Percentiles rank a stretch among this genome's conserved stretches.
These are phyloP conservation scores for Candida nitratophila DNA, from an alignment of 805 yeast genomes.

Conservation along the genomic window DNA sequence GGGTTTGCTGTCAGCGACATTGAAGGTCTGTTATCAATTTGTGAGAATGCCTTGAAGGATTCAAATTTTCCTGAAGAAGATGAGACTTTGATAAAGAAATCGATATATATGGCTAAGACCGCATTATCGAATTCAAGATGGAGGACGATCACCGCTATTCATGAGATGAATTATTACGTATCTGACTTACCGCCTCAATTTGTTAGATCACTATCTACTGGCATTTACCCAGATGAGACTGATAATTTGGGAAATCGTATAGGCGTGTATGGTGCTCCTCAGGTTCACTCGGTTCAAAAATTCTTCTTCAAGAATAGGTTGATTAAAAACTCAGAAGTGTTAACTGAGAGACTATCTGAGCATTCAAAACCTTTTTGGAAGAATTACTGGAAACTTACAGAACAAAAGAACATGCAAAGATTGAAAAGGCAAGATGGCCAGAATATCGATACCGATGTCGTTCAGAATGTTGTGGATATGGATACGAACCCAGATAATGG, in stretches of 20 bases:
- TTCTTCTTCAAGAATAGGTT: slow-evolving; percentile 49
- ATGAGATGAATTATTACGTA: slow-evolving; percentile 59
- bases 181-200: slow-evolving; percentile 36
- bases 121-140: slow-evolving; percentile 50
- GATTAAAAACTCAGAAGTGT: slow-evolving; percentile 20
- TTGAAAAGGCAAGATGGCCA: slow-evolving; percentile 31
- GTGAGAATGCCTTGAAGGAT: slow-evolving; percentile 33
- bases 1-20: slow-evolving; percentile 59
- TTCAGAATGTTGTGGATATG: slow-evolving; percentile 18
- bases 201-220: slow-evolving; percentile 36
- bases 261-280: slow-evolving; percentile 55
- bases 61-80: slow-evolving; percentile 33
- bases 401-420: slow-evolving; percentile 17
- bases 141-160: slow-evolving; percentile 50
- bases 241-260: slow-evolving; percentile 46
- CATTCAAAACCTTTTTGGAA: slow-evolving; percentile 44
- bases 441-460: slow-evolving; percentile 24
- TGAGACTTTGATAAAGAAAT: slow-evolving; percentile 30
- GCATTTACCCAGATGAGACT: slow-evolving; percentile 25
- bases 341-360: slow-evolving; percentile 26
- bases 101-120: slow-evolving; percentile 36
- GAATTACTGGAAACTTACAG: slow-evolving; percentile 36
- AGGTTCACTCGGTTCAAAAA: slow-evolving; percentile 42
- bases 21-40: slow-evolving; percentile 41
- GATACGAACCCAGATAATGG: slow-evolving; percentile 6